A percentile compares a stretch with the other conserved stretches of the same genome.
phyloP scores from a whole-genome alignment of 805 yeast species.

The Hanseniaspora taiwanica region DNA sequence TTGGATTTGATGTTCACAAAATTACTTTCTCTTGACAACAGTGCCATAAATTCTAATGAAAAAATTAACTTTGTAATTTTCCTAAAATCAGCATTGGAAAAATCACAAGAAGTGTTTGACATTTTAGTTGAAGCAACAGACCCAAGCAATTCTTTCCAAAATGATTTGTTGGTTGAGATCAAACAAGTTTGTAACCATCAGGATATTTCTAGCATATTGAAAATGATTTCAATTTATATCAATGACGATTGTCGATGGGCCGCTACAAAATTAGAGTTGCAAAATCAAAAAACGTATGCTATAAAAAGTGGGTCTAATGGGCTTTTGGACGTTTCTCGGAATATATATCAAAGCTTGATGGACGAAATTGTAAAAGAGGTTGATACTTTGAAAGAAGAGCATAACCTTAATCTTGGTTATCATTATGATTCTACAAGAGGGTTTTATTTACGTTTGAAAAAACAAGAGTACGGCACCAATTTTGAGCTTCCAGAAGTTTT shows the following conservation, averaged over 20 bases:
- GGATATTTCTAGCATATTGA: constrained; percentile 13
- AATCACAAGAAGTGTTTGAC: constrained; percentile 11
- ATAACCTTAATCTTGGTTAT: constrained; percentile 19
- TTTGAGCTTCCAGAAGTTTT: constrained; percentile 21
- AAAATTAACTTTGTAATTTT: constrained; percentile 29
- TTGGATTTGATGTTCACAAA: constrained; percentile 29
- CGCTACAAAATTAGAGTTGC: constrained; percentile 25
- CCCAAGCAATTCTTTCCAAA: constrained; percentile 3
- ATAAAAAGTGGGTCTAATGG: constrained; percentile 33
- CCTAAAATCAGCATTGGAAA: constrained; percentile 25
- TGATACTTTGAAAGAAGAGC: constrained; percentile 14
- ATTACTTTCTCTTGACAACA: constrained; percentile 19
- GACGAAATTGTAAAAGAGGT: constrained; percentile 25
- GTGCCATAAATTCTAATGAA: constrained; percentile 20
- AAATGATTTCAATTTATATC: constrained; percentile 21
- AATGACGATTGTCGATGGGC: constrained; percentile 35
- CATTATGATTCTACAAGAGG: constrained; percentile 27
- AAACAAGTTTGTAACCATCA: constrained; percentile 17
- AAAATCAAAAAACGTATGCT: constrained; percentile 33
- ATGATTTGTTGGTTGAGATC: constrained; percentile 19
- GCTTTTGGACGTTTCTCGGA: constrained; percentile 31
- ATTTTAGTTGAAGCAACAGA: constrained; percentile 7
- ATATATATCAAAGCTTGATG: constrained; percentile 25
- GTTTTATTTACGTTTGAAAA: constrained; percentile 24
- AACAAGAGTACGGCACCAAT: constrained; percentile 7